A percentile compares a stretch with the other conserved stretches of the same genome.
Evolutionary conservation across 2,329 filamentous ascomycete species (phyloP).

Genomic region (Colletotrichum australisinense): DNA sequence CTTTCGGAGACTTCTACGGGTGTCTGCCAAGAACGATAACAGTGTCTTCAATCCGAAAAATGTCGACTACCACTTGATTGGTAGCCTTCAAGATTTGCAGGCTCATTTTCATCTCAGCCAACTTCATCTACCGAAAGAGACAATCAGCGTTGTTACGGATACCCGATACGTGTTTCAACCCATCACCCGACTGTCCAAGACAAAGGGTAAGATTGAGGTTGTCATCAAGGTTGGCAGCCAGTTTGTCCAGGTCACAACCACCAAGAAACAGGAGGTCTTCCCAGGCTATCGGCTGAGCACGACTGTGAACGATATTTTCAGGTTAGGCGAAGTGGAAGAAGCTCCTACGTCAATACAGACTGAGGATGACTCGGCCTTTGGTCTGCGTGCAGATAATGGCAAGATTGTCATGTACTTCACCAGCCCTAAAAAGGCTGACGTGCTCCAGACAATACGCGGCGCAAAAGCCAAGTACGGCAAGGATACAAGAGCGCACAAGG

Average conservation of each 20-base stretch:
- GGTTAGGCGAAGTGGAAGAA: conserved; percentile 75
- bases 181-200: conserved; percentile 74
- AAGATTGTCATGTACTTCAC: conserved; percentile 80
- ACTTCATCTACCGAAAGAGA: conserved; percentile 76
- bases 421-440: conserved; percentile 71
- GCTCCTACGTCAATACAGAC: conserved; percentile 72
- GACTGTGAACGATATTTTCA: conserved; percentile 77
- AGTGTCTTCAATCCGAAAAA: conserved; percentile 75
- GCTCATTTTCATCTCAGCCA: conserved; percentile 75
- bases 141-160: conserved; percentile 75
- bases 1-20: conserved; percentile 71
- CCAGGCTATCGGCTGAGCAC: conserved; percentile 71
- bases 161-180: conserved; percentile 74
- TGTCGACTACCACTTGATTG: conserved; percentile 73
- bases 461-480: conserved; percentile 75
- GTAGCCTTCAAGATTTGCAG: conserved; percentile 74
- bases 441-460: conserved; percentile 71
- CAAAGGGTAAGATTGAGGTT: conserved; percentile 77
- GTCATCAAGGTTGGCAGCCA: conserved; percentile 76
- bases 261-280: conserved; percentile 76
- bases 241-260: conserved; percentile 77
- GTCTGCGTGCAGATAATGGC: conserved; percentile 74
- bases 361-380: conserved; percentile 76
- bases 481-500: conserved; percentile 69
- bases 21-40: conserved; percentile 69